Conservation (phyloP, 176 grass and related monocot genomes). For the Musa schizocarpa region DNA sequence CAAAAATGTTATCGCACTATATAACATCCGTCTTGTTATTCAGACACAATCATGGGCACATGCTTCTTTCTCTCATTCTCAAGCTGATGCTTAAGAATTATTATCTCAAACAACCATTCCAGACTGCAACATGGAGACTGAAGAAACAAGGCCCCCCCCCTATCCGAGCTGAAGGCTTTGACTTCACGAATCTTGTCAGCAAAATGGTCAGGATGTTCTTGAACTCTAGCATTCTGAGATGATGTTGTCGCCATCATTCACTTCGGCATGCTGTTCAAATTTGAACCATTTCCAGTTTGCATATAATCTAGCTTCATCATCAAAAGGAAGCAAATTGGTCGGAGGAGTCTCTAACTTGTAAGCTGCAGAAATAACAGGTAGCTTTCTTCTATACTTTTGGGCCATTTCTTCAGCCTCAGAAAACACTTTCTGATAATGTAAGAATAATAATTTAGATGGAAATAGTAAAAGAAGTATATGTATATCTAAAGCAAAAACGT, state of each 20-base stretch:
- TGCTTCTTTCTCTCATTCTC: neutral
- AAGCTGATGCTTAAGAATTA: neutral
- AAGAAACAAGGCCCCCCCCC: neutral
- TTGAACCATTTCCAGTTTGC: conserved; percentile 95
- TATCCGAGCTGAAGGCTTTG: neutral
- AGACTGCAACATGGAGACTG: neutral
- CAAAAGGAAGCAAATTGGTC: conserved; percentile 37
- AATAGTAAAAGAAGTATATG: conserved; percentile 10
- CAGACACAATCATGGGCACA: neutral
- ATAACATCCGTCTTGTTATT: neutral
- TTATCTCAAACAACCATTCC: neutral
- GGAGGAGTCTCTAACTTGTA: conserved; percentile 21
- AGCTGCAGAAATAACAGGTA: conserved; percentile 31
- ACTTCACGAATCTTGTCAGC: neutral
- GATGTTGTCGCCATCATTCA: conserved; percentile 1
- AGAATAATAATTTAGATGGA: neutral
- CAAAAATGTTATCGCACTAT: neutral
- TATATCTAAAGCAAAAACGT: neutral
- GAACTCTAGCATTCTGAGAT: neutral
- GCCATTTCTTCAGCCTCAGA: conserved; percentile 70
- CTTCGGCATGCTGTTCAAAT: conserved; percentile 43
- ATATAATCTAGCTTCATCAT: conserved; percentile 56
- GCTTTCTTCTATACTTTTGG: conserved; percentile 41
- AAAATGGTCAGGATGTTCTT: neutral
- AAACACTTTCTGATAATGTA: conserved; percentile 56